Evolutionary conservation across 2,329 filamentous ascomycete genomes (phyloP).

Genomic region (Albophoma yamanashiensis): DNA sequence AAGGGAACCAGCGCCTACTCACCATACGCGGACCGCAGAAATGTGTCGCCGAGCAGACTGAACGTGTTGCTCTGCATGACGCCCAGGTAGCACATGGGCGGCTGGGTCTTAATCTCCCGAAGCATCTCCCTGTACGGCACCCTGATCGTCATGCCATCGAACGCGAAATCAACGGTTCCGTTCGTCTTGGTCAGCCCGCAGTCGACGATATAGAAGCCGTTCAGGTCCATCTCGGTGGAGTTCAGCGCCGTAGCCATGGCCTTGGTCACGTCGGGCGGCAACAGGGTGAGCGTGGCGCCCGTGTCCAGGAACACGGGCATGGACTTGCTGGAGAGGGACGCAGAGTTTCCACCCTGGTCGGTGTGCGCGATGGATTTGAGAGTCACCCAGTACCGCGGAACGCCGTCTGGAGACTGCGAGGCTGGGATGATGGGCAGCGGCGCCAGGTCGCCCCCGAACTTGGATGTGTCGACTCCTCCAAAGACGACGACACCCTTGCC

Average conservation of each 20-base stretch:
- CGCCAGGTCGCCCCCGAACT: slow-evolving; percentile 49
- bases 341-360: slow-evolving; percentile 17
- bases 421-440: slow-evolving; percentile 51
- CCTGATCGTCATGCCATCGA: slow-evolving; percentile 33
- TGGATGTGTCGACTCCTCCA: slow-evolving; percentile 54
- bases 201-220: slow-evolving; percentile 35
- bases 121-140: slow-evolving; percentile 41
- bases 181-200: slow-evolving; percentile 28
- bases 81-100: slow-evolving; percentile 35
- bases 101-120: slow-evolving; percentile 8
- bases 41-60: slow-evolving; percentile 41
- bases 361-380: slow-evolving; percentile 33
- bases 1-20: slow-evolving; percentile 2
- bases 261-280: slow-evolving; percentile 46
- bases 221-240: slow-evolving; percentile 22
- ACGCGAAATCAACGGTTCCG: slow-evolving; percentile 38
- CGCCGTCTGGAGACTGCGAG: slow-evolving; percentile 41
- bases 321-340: slow-evolving; percentile 22
- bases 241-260: slow-evolving; percentile 39
- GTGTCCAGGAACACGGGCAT: slow-evolving; percentile 59
- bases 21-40: slow-evolving; percentile 42
- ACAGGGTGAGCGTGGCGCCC: slow-evolving; percentile 56
- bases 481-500: slow-evolving; percentile 56
- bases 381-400: slow-evolving; percentile 41
- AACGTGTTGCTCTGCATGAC: slow-evolving; percentile 35